Conservation (phyloP, 768 basidiomycete genomes). For the Hygrophoropsis aurantiaca region DNA sequence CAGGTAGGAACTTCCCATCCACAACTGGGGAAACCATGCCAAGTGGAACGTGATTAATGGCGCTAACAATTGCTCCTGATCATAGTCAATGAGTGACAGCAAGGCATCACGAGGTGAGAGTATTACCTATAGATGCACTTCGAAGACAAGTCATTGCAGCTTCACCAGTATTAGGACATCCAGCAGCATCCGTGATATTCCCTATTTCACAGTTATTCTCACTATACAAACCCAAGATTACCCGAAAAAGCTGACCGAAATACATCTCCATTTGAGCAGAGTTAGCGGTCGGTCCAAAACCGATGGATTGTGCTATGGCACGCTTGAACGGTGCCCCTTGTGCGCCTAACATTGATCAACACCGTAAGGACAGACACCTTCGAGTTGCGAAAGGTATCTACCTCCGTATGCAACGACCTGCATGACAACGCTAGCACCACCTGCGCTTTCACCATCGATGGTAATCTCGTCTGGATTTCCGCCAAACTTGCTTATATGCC, state of each 20-base stretch:
- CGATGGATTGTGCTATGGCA: constrained; percentile 44
- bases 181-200: constrained; percentile 28
- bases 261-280: constrained; percentile 25
- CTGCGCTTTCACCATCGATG: constrained; percentile 41
- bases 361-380: background rate
- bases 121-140: constrained; percentile 32
- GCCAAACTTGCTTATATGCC: constrained; percentile 36
- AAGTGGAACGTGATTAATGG: constrained; percentile 36
- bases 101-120: background rate
- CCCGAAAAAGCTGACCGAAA: constrained; percentile 29
- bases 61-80: constrained; percentile 37
- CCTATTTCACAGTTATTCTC: background rate
- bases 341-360: constrained; percentile 19
- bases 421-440: constrained; percentile 45
- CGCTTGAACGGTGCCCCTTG: constrained; percentile 38
- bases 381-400: constrained; percentile 2
- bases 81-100: background rate
- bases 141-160: constrained; percentile 36
- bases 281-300: constrained; percentile 37
- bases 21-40: constrained; percentile 30
- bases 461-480: constrained; percentile 33
- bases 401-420: constrained; percentile 46
- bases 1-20: constrained; percentile 33
- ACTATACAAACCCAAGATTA: background rate
- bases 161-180: constrained; percentile 22